phyloP scores from a whole-genome alignment of 305 asterid genomes.

The Vinca major region DNA sequence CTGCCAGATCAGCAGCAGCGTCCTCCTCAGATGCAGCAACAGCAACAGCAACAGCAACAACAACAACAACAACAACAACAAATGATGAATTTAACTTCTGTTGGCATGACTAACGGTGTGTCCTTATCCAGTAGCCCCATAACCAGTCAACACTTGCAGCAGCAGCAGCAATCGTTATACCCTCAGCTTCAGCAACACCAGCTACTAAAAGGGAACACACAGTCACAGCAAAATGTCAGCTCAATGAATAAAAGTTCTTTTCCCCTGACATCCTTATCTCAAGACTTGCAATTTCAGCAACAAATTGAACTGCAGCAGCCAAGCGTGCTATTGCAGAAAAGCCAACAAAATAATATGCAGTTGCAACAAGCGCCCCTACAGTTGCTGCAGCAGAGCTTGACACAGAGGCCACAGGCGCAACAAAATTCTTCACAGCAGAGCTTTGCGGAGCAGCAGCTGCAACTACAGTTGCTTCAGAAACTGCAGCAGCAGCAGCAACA shows the following conservation, averaged over 20 bases:
- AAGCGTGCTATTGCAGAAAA: slow-evolving; percentile 36
- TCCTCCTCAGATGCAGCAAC: slow-evolving; percentile 14
- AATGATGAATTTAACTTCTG: slow-evolving; percentile 23
- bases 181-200: slow-evolving; percentile 67
- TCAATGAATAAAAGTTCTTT: slow-evolving; percentile 29
- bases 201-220: slow-evolving; percentile 27
- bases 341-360: slow-evolving; percentile 50
- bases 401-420: slow-evolving; percentile 34
- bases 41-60: slow-evolving; percentile 20
- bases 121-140: slow-evolving; percentile 29
- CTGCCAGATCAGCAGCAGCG: slow-evolving; percentile 19
- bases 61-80: slow-evolving; percentile 24
- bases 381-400: slow-evolving; percentile 29
- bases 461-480: slow-evolving; percentile 48
- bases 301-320: slow-evolving; percentile 38
- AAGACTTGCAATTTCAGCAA: slow-evolving; percentile 54
- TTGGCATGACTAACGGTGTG: slow-evolving; percentile 17
- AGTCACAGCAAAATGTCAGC: slow-evolving; percentile 34
- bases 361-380: slow-evolving; percentile 39
- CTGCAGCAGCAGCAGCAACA: slow-evolving; percentile 38
- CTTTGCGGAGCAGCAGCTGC: slow-evolving; percentile 46
- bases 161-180: slow-evolving; percentile 27
- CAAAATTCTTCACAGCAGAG: slow-evolving; percentile 20
- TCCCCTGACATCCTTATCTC: slow-evolving; percentile 41
- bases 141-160: slow-evolving; percentile 43